Conservation (phyloP, 768 basidiomycete species). For the Lyophyllum shimeji region DNA sequence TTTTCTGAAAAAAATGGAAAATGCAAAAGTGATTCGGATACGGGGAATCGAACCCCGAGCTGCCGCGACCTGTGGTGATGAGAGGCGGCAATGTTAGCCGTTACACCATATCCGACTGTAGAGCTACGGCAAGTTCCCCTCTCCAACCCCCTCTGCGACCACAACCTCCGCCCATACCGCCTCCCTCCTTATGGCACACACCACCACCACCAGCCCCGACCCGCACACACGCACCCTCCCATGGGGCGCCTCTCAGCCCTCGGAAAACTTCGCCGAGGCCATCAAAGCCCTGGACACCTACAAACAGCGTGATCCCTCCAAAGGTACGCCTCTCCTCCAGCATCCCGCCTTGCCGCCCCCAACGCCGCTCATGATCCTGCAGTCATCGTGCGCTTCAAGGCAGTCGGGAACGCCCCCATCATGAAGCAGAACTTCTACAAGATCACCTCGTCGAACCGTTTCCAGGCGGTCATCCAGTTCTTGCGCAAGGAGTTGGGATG, state of each 20-base stretch:
- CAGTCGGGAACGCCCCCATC: slow-evolving; percentile 95
- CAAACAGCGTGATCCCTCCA: slow-evolving; percentile 81
- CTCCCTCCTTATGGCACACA: background rate
- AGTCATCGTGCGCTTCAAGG: slow-evolving; percentile 98
- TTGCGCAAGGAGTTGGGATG: slow-evolving; percentile 85
- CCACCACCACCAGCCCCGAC: slow-evolving; percentile 20
- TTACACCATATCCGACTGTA: slow-evolving; percentile 51
- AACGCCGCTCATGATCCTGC: slow-evolving; percentile 6
- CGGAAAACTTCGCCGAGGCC: slow-evolving; percentile 44
- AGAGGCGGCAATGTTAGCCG: slow-evolving; percentile 66
- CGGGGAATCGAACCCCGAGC: slow-evolving; percentile 61
- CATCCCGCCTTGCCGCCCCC: background rate
- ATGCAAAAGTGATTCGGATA: slow-evolving; percentile 35
- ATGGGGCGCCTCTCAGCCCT: slow-evolving; percentile 26
- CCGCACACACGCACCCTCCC: slow-evolving; percentile 30
- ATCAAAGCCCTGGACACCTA: slow-evolving; percentile 79
- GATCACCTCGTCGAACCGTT: slow-evolving; percentile 91
- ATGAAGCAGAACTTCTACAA: slow-evolving; percentile 99
- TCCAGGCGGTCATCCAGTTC: slow-evolving; percentile 94
- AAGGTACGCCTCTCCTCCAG: slow-evolving; percentile 46
- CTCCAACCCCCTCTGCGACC: background rate
- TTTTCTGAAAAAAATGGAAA: too few relatives aligned
- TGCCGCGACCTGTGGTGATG: too few relatives aligned
- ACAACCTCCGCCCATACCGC: background rate
- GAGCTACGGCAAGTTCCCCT: background rate